phyloP scores from a whole-genome alignment of 345 rosid species.

The Carallia pectinifolia region DNA sequence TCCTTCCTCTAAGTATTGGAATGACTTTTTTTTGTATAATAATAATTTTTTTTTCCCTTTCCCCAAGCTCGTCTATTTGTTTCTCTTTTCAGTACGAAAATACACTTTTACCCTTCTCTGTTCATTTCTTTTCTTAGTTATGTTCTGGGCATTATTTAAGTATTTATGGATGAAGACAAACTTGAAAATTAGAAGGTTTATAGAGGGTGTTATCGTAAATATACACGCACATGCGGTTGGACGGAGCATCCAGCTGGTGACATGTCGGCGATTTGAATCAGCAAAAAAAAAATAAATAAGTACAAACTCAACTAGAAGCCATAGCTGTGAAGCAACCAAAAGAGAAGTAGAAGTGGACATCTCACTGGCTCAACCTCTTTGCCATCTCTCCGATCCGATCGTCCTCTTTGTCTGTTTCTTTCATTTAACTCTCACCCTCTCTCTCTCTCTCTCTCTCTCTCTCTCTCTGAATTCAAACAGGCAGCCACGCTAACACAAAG shows the following conservation, averaged over 20 bases:
- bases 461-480: no score
- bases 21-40: no score
- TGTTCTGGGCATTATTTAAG: no score
- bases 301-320: neutral
- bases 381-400: slow-evolving; percentile 7
- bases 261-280: slow-evolving; percentile 18
- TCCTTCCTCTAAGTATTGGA: no score
- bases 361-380: slow-evolving; percentile 13
- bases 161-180: neutral
- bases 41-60: no score
- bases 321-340: slow-evolving; percentile 23
- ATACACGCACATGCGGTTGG: neutral
- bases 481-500: neutral
- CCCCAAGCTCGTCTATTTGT: no score
- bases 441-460: neutral
- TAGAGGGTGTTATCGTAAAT: neutral
- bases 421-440: neutral
- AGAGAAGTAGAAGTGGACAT: slow-evolving; percentile 18
- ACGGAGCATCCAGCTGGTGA: neutral
- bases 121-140: no score
- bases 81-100: no score
- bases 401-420: neutral
- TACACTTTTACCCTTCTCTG: no score
- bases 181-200: neutral
- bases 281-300: neutral